Base-by-base conservation (phyloP, 768 basidiomycete genomes). In the Cytidiella melzeri region DNA sequence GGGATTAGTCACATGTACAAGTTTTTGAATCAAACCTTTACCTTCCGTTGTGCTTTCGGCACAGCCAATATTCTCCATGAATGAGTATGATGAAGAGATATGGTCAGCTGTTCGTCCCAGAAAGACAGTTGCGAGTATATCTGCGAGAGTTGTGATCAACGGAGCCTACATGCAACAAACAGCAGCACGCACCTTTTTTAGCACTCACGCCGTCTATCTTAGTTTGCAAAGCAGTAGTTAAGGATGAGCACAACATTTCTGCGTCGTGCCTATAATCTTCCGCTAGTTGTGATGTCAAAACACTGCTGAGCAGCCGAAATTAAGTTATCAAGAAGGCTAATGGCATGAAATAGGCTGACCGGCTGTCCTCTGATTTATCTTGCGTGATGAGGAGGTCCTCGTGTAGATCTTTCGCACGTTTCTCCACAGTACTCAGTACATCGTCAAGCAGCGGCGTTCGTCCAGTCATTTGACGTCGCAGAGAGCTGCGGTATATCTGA, bases 381-480 rank as follows among this genome's bases (percentile, higher is more conserved):
- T 64, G 63, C 43, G 76, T 73, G 12, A 76, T 66, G 45, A 67
- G 67, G 2, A 89, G 66, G 61, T 92, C 88, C 18, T 73, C 68
- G 50, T 81, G 78, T 40, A 91, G 67, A 11, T 70, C 66, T 39
- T 68, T 59, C 12, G 84, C 81, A 55, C 78, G 77, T 26, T 67
- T 71, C 54, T 92, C 89, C 10, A 90, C 66, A 2, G 67, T 71
- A 6, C 62, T 65, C 51, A 92, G 61, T 11, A 85, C 73, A 19
- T 72, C 67, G 50, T 88, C 74, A 23, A 91, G 65, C 38, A 79
- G 63, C 1, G 78, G 70, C 10, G 84, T 84, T 34, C 87, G 78
- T 18, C 82, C 80, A 19, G 73, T 56, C n/a, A 91, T 67, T 53
- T 84, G 85, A 39, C 75, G 75, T 48, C 73, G 79, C 28, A 92